These are phyloP conservation scores for Herpotrichia juniperi DNA, from an alignment of 2,329 filamentous ascomycete species.

Conservation along the genomic window DNA sequence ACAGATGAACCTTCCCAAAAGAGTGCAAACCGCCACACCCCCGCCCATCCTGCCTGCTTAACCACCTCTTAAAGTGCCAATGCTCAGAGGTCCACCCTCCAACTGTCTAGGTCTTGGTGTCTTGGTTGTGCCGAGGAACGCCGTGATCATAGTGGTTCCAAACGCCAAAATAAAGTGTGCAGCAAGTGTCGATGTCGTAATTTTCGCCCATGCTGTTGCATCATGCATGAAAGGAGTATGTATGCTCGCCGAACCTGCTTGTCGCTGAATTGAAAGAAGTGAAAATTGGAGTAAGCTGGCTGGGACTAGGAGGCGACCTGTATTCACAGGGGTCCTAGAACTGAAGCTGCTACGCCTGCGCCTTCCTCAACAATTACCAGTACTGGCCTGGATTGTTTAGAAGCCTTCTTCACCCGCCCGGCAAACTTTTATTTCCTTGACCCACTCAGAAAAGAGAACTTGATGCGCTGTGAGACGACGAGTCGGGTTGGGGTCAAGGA, in stretches of 20 bases:
- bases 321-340: constrained; percentile 11
- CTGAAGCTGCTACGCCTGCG: neutral
- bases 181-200: constrained; percentile 25
- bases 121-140: constrained; percentile 24
- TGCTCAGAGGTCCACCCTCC: constrained; percentile 15
- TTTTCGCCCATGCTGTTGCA: constrained; percentile 43
- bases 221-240: constrained; percentile 45
- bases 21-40: constrained; percentile 27
- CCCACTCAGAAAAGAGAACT: constrained; percentile 98
- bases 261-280: constrained; percentile 30
- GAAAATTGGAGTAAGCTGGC: constrained; percentile 23
- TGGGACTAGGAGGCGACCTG: constrained; percentile 11
- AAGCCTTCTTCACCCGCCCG: constrained; percentile 96
- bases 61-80: constrained; percentile 9
- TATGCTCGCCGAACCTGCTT: constrained; percentile 38
- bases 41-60: constrained; percentile 22
- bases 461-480: constrained; percentile 95
- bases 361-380: neutral
- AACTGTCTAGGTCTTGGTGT: constrained; percentile 32
- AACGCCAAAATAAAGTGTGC: constrained; percentile 22
- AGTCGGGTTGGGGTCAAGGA: constrained; percentile 90
- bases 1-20: constrained; percentile 27
- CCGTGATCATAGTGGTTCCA: constrained; percentile 18
- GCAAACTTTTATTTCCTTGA: constrained; percentile 95
- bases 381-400: constrained; percentile 52